phyloP scores from a whole-genome alignment of 768 basidiomycete genomes.

The Macrolepiota albuminosa region DNA sequence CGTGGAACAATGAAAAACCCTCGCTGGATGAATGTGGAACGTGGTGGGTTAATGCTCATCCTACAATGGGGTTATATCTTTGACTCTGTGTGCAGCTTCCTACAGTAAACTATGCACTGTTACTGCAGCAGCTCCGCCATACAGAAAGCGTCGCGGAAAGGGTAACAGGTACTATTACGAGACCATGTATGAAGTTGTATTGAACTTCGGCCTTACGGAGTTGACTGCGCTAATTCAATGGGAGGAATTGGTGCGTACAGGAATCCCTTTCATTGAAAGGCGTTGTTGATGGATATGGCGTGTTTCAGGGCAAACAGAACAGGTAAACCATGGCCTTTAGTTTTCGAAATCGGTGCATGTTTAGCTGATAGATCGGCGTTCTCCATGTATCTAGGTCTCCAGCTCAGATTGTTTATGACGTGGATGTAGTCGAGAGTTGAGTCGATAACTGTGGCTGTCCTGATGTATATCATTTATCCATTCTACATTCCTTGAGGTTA shows the following conservation, averaged over 20 bases:
- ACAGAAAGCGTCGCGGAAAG: slow-evolving; percentile 2
- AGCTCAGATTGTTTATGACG: slow-evolving; percentile 11
- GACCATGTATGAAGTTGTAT: slow-evolving; percentile 34
- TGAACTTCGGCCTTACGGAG: slow-evolving; percentile 51
- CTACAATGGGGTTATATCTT: neutral
- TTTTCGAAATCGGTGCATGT: neutral
- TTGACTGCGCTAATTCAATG: slow-evolving; percentile 47
- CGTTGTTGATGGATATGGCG: neutral
- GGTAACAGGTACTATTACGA: slow-evolving; percentile 19
- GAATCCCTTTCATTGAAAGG: neutral
- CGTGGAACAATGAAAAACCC: slow-evolving; percentile 7
- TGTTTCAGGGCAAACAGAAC: neutral
- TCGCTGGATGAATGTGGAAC: slow-evolving; percentile 20
- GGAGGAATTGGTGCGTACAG: slow-evolving; percentile 39
- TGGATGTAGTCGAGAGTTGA: neutral
- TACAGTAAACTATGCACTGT: slow-evolving; percentile 17
- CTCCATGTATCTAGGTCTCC: slow-evolving; percentile 1
- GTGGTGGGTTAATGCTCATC: slow-evolving; percentile 8
- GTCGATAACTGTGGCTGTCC: neutral
- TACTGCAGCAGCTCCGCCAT: slow-evolving; percentile 10
- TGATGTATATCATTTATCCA: neutral
- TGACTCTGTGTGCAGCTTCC: slow-evolving; percentile 6
- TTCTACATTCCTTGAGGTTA: neutral
- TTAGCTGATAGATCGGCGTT: neutral
- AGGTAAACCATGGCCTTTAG: neutral